A percentile compares a stretch with the other conserved stretches of the same genome.
Evolutionary conservation across 306 rosid species (phyloP).

Genomic region (Luffa aegyptiaca): DNA sequence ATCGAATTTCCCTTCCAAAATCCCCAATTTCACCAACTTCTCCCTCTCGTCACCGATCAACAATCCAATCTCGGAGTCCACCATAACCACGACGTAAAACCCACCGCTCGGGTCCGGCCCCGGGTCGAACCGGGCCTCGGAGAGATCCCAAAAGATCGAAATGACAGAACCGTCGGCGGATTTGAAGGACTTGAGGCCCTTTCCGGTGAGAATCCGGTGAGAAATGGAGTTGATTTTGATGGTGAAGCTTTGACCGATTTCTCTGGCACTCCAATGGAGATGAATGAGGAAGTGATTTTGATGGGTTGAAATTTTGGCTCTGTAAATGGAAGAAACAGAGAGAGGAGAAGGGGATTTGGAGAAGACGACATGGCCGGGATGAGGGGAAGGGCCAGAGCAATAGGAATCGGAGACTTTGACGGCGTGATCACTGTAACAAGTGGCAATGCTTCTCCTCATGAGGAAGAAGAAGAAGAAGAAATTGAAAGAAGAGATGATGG

Average conservation of each 20-base stretch:
- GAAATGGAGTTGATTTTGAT: conserved; percentile 18
- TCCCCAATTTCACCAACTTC: conserved; percentile 6
- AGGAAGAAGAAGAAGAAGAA: not conserved
- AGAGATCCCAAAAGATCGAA: conserved; percentile 57
- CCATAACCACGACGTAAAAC: conserved; percentile 40
- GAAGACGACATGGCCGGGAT: conserved; percentile 17
- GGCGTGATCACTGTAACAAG: conserved; percentile 86
- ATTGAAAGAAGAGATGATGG: not conserved
- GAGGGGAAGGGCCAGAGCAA: conserved; percentile 64
- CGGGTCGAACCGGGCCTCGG: conserved; percentile 35
- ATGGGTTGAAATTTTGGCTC: conserved; percentile 25
- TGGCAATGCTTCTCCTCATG: conserved; percentile 62
- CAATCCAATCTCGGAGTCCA: conserved; percentile 42
- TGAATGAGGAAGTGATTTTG: conserved; percentile 32
- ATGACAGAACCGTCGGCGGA: conserved; percentile 6
- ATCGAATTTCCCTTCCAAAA: not conserved
- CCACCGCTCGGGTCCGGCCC: conserved; percentile 60
- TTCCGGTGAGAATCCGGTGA: conserved; percentile 16
- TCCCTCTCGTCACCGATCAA: conserved; percentile 45
- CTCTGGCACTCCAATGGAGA: conserved; percentile 42
- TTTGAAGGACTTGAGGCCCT: conserved; percentile 34
- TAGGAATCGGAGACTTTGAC: conserved; percentile 71
- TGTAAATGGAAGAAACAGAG: conserved; percentile 46
- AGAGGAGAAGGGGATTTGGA: conserved; percentile 34
- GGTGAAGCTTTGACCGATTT: conserved; percentile 33